These are phyloP conservation scores for Diplodia intermedia DNA, from an alignment of 2,329 filamentous ascomycete species.

Conservation along the genomic window DNA sequence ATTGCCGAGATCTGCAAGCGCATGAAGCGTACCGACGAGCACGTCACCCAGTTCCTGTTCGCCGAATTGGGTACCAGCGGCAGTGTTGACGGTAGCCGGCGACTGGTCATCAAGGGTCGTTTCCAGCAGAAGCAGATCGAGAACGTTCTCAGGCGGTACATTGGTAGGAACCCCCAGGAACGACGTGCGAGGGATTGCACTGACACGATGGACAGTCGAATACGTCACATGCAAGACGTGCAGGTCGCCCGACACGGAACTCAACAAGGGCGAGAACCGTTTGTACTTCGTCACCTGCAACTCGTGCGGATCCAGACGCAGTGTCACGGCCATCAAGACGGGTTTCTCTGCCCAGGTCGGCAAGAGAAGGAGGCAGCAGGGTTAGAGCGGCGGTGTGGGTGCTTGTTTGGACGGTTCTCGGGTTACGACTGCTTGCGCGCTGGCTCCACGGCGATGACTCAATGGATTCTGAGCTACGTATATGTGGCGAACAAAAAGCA, in stretches of 20 bases:
- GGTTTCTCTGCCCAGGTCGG: constrained; percentile 99
- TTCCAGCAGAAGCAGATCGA: constrained; percentile 99
- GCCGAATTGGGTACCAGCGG: constrained; percentile 97
- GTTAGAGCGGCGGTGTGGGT: constrained; percentile 57
- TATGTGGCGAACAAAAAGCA: constrained; percentile 28
- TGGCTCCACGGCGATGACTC: constrained; percentile 17
- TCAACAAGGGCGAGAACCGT: constrained; percentile 99
- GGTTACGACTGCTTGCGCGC: constrained; percentile 13
- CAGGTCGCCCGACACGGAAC: constrained; percentile 89
- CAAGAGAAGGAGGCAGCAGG: constrained; percentile 95
- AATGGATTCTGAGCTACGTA: constrained; percentile 14
- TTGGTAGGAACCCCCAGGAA: constrained; percentile 67
- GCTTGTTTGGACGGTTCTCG: neutral
- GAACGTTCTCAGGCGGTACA: constrained; percentile 94
- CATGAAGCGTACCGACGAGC: constrained; percentile 98
- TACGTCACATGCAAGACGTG: constrained; percentile 99
- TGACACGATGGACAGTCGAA: constrained; percentile 67
- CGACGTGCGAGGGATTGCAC: constrained; percentile 22
- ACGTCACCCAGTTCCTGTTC: constrained; percentile 96
- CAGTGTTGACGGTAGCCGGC: constrained; percentile 89
- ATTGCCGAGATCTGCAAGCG: constrained; percentile 98
- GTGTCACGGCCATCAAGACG: constrained; percentile 97
- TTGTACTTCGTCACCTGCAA: constrained; percentile 99
- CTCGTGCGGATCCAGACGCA: constrained; percentile 70
- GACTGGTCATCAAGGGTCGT: constrained; percentile 97